Evolutionary conservation across 2,329 filamentous ascomycete species (phyloP).

Genomic region (Domatiomyces globalis): DNA sequence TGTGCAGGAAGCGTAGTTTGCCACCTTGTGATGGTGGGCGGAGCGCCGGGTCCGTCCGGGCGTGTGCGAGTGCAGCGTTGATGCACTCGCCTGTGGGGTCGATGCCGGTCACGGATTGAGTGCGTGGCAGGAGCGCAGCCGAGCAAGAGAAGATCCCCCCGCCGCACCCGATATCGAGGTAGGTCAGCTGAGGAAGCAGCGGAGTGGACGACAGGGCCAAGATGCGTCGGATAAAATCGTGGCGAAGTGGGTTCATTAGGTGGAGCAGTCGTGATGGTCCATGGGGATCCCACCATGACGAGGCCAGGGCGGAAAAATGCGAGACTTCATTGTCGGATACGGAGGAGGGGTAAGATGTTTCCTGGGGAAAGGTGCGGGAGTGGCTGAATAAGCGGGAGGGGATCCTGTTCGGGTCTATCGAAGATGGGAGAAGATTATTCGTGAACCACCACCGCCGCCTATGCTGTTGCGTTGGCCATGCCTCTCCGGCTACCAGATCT

Average conservation of each 20-base stretch:
- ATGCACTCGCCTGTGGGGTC: slow-evolving; percentile 32
- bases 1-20: slow-evolving; percentile 60
- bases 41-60: slow-evolving; percentile 57
- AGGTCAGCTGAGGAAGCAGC: slow-evolving; percentile 29
- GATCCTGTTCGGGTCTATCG: too few species aligned
- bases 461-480: not conserved
- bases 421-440: not conserved
- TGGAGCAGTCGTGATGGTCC: slow-evolving; percentile 85
- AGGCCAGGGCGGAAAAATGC: slow-evolving; percentile 87
- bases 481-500: not conserved
- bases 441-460: not conserved
- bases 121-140: slow-evolving; percentile 29
- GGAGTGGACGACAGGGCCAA: slow-evolving; percentile 26
- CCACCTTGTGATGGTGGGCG: slow-evolving; percentile 19
- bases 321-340: slow-evolving; percentile 81
- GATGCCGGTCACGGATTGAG: slow-evolving; percentile 31
- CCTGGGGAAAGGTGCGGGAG: slow-evolving; percentile 1
- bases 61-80: slow-evolving; percentile 59
- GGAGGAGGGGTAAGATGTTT: slow-evolving; percentile 28
- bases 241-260: slow-evolving; percentile 93
- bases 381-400: not conserved
- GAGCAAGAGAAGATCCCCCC: slow-evolving; percentile 89
- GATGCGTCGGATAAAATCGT: slow-evolving; percentile 75
- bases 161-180: slow-evolving; percentile 88
- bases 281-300: slow-evolving; percentile 93